Evolutionary conservation across 1,139 yeast species (phyloP), one percentile per base, ranked within the genome.

Genomic region (Diutina mesorugosa): DNA sequence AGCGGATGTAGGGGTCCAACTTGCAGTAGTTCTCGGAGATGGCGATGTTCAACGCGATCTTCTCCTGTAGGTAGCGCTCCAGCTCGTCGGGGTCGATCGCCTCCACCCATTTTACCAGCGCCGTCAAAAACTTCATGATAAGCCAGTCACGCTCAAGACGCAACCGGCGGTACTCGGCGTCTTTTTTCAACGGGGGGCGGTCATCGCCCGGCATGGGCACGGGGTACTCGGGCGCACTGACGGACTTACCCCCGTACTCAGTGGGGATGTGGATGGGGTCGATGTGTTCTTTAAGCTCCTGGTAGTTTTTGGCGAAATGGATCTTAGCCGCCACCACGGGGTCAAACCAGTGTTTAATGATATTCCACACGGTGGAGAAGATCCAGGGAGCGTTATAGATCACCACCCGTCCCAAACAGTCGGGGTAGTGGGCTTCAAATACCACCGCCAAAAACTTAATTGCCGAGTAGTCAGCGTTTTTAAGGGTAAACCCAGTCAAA

Each of bases 301-400:
- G 66, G 57, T 62, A 65, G 61, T 70, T 69, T 61, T 76, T 75
- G 52, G 77, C 69, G 61, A 76, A 76, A 60, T 73, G 77, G 56
- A 76, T 73, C 61, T 76, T 76, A 28, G 76, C 67, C 1, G 78
- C 75, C 59, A 74, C 78, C 52, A 71, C 76, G 4, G 80, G 80
- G 61, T 76, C 80, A 55, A 76, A 66, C 79, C 79, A 76, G 57
- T 68, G 66, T 61, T 74, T 74, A 57, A 76, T 73, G 54, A 76
- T 68, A 58, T 72, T 75, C 80, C 80, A 76, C 26, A 76, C 74
- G 7, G 78, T 72, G 30, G 73, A 70, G 61, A 76, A 76, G 54
- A 76, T 72, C 80, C 80, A 76, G n/a, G 80, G 80, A 5, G 80
- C 79, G 58, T 74, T 75, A 62, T 69, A 74, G 59, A 76, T 72